A percentile compares a stretch with the other conserved stretches of the same genome.
phyloP scores from a whole-genome alignment of 352 stramenopile genomes.

The Globisporangium megalacanthum region DNA sequence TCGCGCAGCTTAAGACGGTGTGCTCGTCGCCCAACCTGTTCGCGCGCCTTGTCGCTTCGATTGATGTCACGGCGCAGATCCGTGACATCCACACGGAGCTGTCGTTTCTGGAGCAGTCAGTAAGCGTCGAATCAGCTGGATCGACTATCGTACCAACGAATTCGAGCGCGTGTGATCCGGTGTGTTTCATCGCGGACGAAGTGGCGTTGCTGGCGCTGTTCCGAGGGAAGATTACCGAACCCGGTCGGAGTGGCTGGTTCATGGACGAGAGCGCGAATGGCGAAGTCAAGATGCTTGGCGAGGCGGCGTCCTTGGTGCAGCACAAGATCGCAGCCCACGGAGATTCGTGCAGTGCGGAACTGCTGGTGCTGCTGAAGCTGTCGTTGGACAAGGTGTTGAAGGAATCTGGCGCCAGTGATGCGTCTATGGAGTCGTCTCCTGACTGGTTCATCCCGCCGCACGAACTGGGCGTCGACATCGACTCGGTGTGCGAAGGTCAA shows the following conservation, averaged over 20 bases:
- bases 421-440: no score
- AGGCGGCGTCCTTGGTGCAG: neutral
- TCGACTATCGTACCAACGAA: no score
- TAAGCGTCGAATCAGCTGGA: neutral
- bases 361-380: neutral
- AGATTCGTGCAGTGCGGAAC: neutral
- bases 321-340: neutral
- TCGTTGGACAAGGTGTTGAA: neutral
- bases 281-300: neutral
- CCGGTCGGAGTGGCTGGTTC: no score
- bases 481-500: no score
- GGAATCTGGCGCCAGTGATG: neutral
- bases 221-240: neutral
- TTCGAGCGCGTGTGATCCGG: no score
- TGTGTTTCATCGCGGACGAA: no score
- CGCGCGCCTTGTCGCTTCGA: no score
- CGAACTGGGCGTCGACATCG: conserved; percentile 65
- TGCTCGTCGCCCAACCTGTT: no score
- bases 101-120: neutral
- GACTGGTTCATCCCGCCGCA: conserved; percentile 80
- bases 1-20: no score
- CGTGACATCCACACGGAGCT: neutral
- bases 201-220: no score
- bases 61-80: no score
- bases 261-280: no score